phyloP scores from a whole-genome alignment of 2,329 filamentous ascomycete species.

The Aspergillus felis region DNA sequence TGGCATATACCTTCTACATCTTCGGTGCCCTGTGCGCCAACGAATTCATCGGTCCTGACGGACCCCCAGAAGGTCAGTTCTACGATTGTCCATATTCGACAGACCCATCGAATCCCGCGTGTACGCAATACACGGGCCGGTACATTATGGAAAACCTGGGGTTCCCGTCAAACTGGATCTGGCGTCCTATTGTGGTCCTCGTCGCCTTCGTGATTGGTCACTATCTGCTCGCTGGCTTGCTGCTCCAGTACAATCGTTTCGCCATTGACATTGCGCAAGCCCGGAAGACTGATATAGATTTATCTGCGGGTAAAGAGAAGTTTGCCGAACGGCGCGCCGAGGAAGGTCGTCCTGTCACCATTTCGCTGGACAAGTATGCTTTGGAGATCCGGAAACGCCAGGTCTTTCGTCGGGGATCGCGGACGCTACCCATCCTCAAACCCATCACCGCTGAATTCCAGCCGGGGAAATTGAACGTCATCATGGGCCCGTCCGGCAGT shows the following conservation, averaged over 20 bases:
- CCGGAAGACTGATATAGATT: conserved; percentile 55
- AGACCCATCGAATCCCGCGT: conserved; percentile 61
- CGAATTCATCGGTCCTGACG: conserved; percentile 54
- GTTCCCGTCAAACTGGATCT: conserved; percentile 64
- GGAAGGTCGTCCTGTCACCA: conserved; percentile 58
- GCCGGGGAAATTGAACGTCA: conserved; percentile 66
- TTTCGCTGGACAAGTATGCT: conserved; percentile 62
- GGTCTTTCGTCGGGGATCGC: conserved; percentile 44
- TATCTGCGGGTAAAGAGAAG: conserved; percentile 68
- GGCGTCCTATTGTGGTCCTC: conserved; percentile 61
- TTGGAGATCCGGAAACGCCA: conserved; percentile 62
- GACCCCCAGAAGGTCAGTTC: conserved; percentile 53
- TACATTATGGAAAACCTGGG: conserved; percentile 68
- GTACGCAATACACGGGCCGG: conserved; percentile 63
- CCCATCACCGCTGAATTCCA: conserved; percentile 65
- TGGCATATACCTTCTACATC: conserved; percentile 49
- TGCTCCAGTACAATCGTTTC: conserved; percentile 61
- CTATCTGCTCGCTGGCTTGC: conserved; percentile 55
- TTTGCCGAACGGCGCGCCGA: conserved; percentile 53
- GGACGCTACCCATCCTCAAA: conserved; percentile 54
- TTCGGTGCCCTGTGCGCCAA: conserved; percentile 70
- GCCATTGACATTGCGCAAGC: conserved; percentile 68
- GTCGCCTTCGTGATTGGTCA: conserved; percentile 62
- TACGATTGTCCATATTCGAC: conserved; percentile 67
- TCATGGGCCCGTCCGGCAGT: conserved; percentile 75